phyloP scores from a whole-genome alignment of 192 early-diverging fungal species.

The Entomortierella beljakovae region DNA sequence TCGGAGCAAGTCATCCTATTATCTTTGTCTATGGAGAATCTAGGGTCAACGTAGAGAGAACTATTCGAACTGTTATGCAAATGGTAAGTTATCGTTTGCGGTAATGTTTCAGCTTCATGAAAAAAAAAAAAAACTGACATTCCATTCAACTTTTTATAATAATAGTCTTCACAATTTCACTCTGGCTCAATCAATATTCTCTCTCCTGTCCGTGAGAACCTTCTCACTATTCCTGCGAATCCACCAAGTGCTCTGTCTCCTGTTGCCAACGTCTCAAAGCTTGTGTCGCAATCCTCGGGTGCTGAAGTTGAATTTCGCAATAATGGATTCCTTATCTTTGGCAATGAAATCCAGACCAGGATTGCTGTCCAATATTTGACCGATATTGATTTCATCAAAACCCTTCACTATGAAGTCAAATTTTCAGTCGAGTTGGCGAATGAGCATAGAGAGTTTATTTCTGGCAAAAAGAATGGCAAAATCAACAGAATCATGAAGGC shows the following conservation, averaged over 20 bases:
- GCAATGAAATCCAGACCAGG: conserved; percentile 67
- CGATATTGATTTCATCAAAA: conserved; percentile 64
- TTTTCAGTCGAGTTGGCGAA: conserved; percentile 79
- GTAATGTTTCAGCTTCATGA: not conserved
- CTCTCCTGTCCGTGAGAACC: conserved; percentile 30
- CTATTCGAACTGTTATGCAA: conserved; percentile 73
- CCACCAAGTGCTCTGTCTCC: conserved; percentile 23
- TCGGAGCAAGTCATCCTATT: conserved; percentile 62
- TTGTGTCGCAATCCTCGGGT: conserved; percentile 59
- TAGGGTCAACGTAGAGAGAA: conserved; percentile 73
- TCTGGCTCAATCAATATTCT: conserved; percentile 46
- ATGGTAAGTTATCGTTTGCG: conserved; percentile 58
- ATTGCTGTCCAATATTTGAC: conserved; percentile 65
- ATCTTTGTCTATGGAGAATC: conserved; percentile 73
- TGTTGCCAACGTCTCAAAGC: conserved; percentile 41
- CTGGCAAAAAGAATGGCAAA: conserved; percentile 88
- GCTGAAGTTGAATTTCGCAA: conserved; percentile 69
- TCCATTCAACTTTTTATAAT: not conserved
- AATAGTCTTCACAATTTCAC: conserved; percentile 48
- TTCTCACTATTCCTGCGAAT: conserved; percentile 8
- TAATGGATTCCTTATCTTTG: conserved; percentile 74
- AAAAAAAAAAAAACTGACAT: too few relatives aligned
- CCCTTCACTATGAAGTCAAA: conserved; percentile 65
- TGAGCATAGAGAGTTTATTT: conserved; percentile 85
- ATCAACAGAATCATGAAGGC: conserved; percentile 85